Evolutionary conservation across 768 basidiomycete genomes (phyloP).

Genomic region (Exsudoporus frostii): DNA sequence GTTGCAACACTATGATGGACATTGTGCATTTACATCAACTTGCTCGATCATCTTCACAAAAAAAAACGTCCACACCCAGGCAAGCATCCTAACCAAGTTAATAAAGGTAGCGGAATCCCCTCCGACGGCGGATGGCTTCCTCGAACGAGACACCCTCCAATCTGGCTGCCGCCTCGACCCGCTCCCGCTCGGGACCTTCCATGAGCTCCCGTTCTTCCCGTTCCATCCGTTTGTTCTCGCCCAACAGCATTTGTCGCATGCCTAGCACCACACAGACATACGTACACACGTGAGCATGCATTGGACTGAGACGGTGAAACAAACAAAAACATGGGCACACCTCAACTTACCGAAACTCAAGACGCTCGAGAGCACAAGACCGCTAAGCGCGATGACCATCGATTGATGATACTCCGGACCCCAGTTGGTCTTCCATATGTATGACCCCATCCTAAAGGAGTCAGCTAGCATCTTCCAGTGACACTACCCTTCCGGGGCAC

Average conservation of each 20-base stretch:
- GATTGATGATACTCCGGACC: slow-evolving; percentile 60
- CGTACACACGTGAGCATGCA: neutral
- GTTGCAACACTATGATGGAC: too few relatives aligned
- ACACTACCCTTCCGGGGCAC: neutral
- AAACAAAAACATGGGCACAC: neutral
- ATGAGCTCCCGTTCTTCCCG: slow-evolving; percentile 43
- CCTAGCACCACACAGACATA: slow-evolving; percentile 33
- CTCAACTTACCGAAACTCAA: slow-evolving; percentile 35
- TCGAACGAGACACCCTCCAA: slow-evolving; percentile 59
- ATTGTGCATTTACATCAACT: neutral
- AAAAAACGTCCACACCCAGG: neutral
- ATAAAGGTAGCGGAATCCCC: slow-evolving; percentile 57
- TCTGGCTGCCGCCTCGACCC: slow-evolving; percentile 56
- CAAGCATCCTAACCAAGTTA: slow-evolving; percentile 15
- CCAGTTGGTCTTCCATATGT: slow-evolving; percentile 61
- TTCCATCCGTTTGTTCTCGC: slow-evolving; percentile 50
- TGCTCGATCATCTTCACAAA: neutral
- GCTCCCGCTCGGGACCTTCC: slow-evolving; percentile 42
- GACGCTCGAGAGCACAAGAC: slow-evolving; percentile 30
- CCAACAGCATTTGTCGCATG: slow-evolving; percentile 43
- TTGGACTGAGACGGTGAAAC: neutral
- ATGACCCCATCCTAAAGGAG: slow-evolving; percentile 52
- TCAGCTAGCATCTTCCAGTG: neutral
- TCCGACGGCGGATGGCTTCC: slow-evolving; percentile 53
- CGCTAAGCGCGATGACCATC: slow-evolving; percentile 47